Evolutionary conservation across 306 rosid species (phyloP), one percentile per base, ranked within the genome.

Genomic region (Trifolium fragiferum): DNA sequence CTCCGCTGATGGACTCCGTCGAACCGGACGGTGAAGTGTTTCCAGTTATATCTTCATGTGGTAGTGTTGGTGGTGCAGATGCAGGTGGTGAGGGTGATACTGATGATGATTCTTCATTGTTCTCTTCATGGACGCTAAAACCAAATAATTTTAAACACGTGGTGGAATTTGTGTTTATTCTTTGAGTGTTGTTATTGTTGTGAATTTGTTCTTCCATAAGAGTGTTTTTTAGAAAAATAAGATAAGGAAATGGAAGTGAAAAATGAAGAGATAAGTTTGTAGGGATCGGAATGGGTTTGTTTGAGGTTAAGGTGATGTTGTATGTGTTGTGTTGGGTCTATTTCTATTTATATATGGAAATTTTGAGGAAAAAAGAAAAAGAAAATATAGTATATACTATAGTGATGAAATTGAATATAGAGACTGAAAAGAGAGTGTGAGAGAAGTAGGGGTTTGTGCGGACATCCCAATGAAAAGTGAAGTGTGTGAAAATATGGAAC

Each of bases 131-230:
- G 43, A 92, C 90, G 75, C 78, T 83, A 81, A 91, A 86, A 47
- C 98, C 97, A 61, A 93, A 93, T 58, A 93, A 92, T 68, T 90
- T 90, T 43, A 93, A 82, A 61, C 91, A 89, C 4, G 93, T 80
- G 72, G 81, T 33, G 73, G 91, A 64, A 68, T 70, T 71, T 5
- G 80, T 44, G 58, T 69, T 88, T 58, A 84, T 50, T 70, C 73
- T 82, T 74, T 81, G 60, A 21, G 53, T 69, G 51, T 86, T 90
- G 83, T 25, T 25, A 25, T 25, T 25, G 30, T 25, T 27, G 32
- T 27, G 32, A 5, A 27, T 27, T 65, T 87, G 84, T 37, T 75
- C 82, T 74, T 76, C 77, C 84, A 69, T 81, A 70, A 58, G 61
- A 47, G 13, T 72, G 64, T 70, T 61, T 18, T 19, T 6, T 64